A percentile compares a stretch with the other conserved stretches of the same genome.
These are phyloP conservation scores for Pestalotiopsis sp. DNA, from an alignment of 2,329 filamentous ascomycete genomes.

Conservation along the genomic window DNA sequence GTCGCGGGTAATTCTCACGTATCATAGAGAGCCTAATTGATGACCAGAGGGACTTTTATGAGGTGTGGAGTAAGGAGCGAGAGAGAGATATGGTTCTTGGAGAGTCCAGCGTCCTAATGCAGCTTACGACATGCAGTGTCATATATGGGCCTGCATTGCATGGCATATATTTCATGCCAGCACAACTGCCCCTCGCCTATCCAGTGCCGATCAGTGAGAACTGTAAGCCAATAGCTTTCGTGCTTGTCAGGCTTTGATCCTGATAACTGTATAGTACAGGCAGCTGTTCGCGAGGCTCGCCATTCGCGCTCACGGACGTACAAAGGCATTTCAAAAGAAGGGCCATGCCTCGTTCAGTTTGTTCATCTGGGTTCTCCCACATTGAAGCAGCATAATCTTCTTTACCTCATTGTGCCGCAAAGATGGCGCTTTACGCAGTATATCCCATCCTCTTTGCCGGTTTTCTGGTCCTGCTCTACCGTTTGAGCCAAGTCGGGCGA, in stretches of 20 bases:
- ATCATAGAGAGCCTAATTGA: neutral
- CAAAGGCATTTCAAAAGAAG: neutral
- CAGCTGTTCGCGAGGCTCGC: neutral
- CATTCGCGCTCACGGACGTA: neutral
- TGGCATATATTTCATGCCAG: neutral
- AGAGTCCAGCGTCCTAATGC: neutral
- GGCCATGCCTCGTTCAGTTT: neutral
- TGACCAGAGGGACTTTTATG: neutral
- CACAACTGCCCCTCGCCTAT: neutral
- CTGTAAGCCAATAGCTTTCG: neutral
- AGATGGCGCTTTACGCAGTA: neutral
- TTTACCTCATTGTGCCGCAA: neutral
- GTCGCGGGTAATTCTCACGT: neutral
- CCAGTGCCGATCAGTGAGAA: neutral
- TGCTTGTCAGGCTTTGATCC: neutral
- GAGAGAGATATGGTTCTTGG: neutral
- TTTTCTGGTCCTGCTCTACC: neutral
- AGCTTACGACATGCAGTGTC: neutral
- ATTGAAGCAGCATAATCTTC: neutral
- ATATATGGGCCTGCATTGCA: neutral
- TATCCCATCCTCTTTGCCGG: neutral
- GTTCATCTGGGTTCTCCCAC: neutral
- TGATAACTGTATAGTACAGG: neutral
- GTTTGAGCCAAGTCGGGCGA: constrained; percentile 20
- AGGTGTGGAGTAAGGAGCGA: neutral